Evolutionary conservation across 257 asterid genomes (phyloP).

Genomic region (Osmanthus fragrans): DNA sequence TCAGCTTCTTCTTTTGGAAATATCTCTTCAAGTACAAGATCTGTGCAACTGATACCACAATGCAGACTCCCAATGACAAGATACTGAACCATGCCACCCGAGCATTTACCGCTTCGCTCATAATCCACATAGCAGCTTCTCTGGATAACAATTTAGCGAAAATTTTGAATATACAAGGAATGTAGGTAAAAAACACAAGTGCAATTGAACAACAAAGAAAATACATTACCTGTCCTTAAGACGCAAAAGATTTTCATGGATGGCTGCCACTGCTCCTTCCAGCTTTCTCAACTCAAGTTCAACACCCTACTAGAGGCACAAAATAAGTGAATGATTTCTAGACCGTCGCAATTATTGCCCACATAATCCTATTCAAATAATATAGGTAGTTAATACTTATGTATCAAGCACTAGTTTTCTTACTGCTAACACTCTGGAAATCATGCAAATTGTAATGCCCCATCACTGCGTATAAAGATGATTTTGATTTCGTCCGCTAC

Average conservation of each 20-base stretch:
- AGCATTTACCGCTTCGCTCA: conserved; percentile 42
- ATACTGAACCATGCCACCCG: conserved; percentile 48
- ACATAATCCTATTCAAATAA: conserved; percentile 2
- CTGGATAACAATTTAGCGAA: conserved; percentile 21
- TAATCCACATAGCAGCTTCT: conserved; percentile 43
- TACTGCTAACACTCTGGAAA: background rate
- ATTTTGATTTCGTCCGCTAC: background rate
- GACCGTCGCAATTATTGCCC: background rate
- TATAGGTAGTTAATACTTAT: background rate
- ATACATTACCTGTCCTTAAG: conserved; percentile 39
- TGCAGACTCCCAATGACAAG: conserved; percentile 47
- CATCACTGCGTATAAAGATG: background rate
- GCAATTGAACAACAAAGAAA: background rate
- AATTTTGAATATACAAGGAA: background rate
- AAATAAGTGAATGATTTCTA: conserved; percentile 22
- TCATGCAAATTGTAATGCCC: background rate
- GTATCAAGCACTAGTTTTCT: background rate
- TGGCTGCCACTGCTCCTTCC: conserved; percentile 52
- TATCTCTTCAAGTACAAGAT: conserved; percentile 40
- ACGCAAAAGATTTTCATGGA: conserved; percentile 43
- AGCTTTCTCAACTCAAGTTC: conserved; percentile 80
- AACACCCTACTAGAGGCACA: conserved; percentile 56
- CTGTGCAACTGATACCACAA: conserved; percentile 35
- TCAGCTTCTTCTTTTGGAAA: conserved; percentile 55
- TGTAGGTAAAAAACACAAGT: background rate